Evolutionary conservation across 148 eudicot genomes (phyloP), one percentile per base, ranked within the genome.

Genomic region (Nyssa sinensis): DNA sequence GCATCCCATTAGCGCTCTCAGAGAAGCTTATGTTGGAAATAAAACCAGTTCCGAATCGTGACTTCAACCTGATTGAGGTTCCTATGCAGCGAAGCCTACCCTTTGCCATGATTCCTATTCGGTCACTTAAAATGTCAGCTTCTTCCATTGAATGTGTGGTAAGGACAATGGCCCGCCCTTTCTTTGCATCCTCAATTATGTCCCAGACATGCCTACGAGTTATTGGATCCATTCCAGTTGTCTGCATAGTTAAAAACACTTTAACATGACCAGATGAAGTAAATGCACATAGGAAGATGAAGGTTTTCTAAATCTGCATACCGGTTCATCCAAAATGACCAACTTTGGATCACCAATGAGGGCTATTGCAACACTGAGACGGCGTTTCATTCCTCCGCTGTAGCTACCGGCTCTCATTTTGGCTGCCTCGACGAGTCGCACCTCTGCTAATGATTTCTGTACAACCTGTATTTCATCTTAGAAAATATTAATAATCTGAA

Each of bases 111-210:
- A 94, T 88, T 61, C 98, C 97, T 23, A 94, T 88, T 16, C 97
- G 89, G 53, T 94, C 98, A 25, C 95, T 78, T 78, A 94, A 72
- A 51, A 94, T 85, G 58, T 94, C 97, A n/a, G 98, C 98, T 84
- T 94, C 98, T 84, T 91, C 98, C 98, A 94, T 94, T 14, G 98
- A 94, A 74, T 94, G 98, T 70, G 98, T 94, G 13, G 98, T 91
- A 25, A 94, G 80, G 67, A 94, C 76, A 31, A 94, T 84, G 17
- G 93, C 91, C 49, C 97, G 83, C 37, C 95, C 98, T 76, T 74
- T 88, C 75, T 94, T 94, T 69, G 98, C 94, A 64, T 87, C 77
- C 73, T 91, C 98, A 76, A 94, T 94, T 62, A 94, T 90, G 86
- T 94, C 98, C 98, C 95, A 94, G 30, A 91, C 93, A 73, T 90